Base-by-base conservation (phyloP, 106 monocot genomes). In the Dendrobium officinale region DNA sequence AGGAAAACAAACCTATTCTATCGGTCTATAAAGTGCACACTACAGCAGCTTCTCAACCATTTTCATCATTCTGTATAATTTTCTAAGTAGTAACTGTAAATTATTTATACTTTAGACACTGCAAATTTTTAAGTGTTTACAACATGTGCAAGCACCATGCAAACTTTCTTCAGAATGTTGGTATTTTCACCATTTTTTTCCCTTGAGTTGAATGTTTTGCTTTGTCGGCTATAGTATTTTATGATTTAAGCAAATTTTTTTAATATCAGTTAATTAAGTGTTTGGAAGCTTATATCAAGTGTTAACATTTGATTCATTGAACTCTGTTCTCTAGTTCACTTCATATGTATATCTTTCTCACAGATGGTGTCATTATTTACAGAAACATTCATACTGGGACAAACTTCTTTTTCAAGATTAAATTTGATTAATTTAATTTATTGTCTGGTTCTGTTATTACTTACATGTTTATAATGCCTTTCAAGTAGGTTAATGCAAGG, bases 401-500 rank as follows among this genome's bases (percentile, higher is more conserved):
- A 24, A 66, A 22, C 7, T 26, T 51, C 15, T 51, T 13, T 49
- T n/a, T n/a, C n/a, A 5, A 64, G 13, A 40, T 72, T 2, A 40
- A 17, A 4, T 72, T 72, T 33, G 72, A 72, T 11, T 72, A 72
- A 40, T 72, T 20, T 41, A 42, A 73, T 40, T 40, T 40, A 17
- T 54, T 18, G 29, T 37, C 20, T 1, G 33, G 6, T 29, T 20
- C 37, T 56, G 9, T 9, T 42, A 48, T 51, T 43, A 29, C 3
- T 73, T 67, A 59, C 55, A 74, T 78, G 29, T 26, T 79, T 48
- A 70, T 44, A 40, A 74, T 83, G 76, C 79, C 24, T 58, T 74
- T 81, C 27, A 61, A 82, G 68, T 77, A 97, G 96, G 88, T 78
- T 27, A 88, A 95, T 86, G 59, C 81, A 79, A 85, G 75, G 85